Base-by-base conservation (phyloP, 495 filamentous ascomycete genomes). In the Usnea hakonensis region DNA sequence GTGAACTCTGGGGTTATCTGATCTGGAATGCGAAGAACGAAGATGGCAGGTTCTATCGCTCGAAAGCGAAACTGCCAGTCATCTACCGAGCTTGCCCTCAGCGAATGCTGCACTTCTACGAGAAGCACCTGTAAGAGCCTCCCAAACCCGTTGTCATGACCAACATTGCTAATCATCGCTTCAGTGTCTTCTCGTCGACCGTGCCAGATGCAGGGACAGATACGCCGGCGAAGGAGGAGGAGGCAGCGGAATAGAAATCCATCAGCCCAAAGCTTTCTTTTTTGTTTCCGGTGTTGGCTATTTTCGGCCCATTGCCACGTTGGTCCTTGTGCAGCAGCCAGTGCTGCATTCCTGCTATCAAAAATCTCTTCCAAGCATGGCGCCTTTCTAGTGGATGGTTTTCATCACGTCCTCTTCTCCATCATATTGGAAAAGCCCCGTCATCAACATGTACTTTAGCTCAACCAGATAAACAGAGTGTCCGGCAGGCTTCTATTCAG, bases 21-120 rank as follows among this genome's bases (percentile, higher is more conserved):
- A 66, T 79, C 21, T 88, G 83, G 82, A 83, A 77, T 40, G 81
- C 84, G 36, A 68, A 64, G 43, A 70, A 68, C 13, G 58, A 62
- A 23, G 68, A 70, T 21, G 68, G 66, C 14, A 57, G 68, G 13
- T 69, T 69, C 56, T 67, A 69, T 44, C 62, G 65, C 16, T 63
- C 62, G n/a, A 65, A 67, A 48, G 68, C 68, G 26, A 67, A 64
- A 44, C 26, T 69, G 17, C 58, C 65, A 5, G 60, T 58, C 3
- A 61, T 64, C 37, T 65, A 67, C 48, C 62, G 64, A 58, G 65
- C 65, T n/a, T 64, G 62, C 35, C 68, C 68, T 19, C 68, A 69
- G 53, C 44, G 59, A 70, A 73, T 74, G 71, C 68, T 74, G 10
- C 56, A 67, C 23, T 74, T 73, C 59, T 74, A 74, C 50, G 71